Conservation (phyloP, 2,329 filamentous ascomycete species). For the Botryosphaeria agaves region DNA sequence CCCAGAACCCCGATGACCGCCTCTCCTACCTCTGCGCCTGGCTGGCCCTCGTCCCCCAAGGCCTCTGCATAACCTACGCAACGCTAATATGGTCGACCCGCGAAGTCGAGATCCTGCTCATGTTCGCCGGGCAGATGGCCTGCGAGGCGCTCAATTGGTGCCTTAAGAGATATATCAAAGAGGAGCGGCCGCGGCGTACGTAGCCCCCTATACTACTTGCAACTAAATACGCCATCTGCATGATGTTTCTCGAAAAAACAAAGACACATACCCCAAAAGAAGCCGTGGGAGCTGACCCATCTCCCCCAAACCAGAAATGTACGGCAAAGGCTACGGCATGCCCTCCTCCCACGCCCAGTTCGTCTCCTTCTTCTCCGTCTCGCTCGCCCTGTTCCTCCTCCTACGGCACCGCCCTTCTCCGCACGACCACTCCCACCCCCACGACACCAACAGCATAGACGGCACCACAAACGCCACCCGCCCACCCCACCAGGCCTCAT, state of each 20-base stretch:
- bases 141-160: slow-evolving; percentile 85
- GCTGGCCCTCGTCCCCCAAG: slow-evolving; percentile 86
- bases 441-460: slow-evolving; percentile 21
- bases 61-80: slow-evolving; percentile 74
- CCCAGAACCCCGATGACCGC: slow-evolving; percentile 73
- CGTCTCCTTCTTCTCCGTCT: slow-evolving; percentile 77
- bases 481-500: no score
- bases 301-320: slow-evolving; percentile 35
- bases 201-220: slow-evolving; percentile 4
- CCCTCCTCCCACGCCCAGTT: slow-evolving; percentile 92
- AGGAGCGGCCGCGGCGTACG: slow-evolving; percentile 69
- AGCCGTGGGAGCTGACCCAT: slow-evolving; percentile 1
- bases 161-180: slow-evolving; percentile 80
- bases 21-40: slow-evolving; percentile 81
- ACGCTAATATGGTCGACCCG: slow-evolving; percentile 83
- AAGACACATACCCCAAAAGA: neutral
- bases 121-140: slow-evolving; percentile 79
- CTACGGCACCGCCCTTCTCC: slow-evolving; percentile 54
- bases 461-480: slow-evolving; percentile 21
- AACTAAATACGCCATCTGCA: neutral
- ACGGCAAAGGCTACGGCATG: slow-evolving; percentile 95
- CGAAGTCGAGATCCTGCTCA: slow-evolving; percentile 73
- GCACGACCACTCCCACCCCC: slow-evolving; percentile 22
- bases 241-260: neutral
- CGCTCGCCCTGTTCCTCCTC: slow-evolving; percentile 68